Percentiles rank a stretch among this genome's conserved stretches.
phyloP scores from a whole-genome alignment of 2,329 filamentous ascomycete genomes.

The Penicillium sp. region DNA sequence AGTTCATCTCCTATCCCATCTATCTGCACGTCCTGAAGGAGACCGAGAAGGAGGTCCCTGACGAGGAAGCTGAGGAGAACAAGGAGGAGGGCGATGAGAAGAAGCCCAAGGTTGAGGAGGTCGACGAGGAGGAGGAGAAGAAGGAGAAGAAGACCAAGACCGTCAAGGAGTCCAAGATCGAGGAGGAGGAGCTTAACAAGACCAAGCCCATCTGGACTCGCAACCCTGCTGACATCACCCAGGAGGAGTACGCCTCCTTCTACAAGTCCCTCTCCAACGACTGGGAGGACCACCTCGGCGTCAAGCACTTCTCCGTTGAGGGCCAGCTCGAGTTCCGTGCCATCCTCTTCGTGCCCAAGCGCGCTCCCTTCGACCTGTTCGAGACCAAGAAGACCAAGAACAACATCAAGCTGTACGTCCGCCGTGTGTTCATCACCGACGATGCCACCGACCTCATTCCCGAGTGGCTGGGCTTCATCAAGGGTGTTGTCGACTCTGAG shows the following conservation, averaged over 20 bases:
- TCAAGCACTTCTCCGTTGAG: conserved; percentile 99
- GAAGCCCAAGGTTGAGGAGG: conserved; percentile 94
- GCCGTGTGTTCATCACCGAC: conserved; percentile 99
- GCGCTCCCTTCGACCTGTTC: conserved; percentile 98
- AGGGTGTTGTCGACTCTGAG: conserved; percentile 99
- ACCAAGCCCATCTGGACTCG: conserved; percentile 99
- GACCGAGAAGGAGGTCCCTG: conserved; percentile 96
- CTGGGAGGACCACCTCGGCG: conserved; percentile 98
- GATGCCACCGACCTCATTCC: conserved; percentile 98
- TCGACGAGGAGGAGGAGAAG: conserved; percentile 75
- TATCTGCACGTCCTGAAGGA: conserved; percentile 99
- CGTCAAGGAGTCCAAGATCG: conserved; percentile 96
- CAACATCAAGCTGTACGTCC: conserved; percentile 99
- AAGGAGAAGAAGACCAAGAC: conserved; percentile 99
- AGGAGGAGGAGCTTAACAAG: conserved; percentile 99
- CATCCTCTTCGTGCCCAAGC: conserved; percentile 99
- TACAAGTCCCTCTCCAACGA: conserved; percentile 99
- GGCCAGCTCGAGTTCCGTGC: conserved; percentile 99
- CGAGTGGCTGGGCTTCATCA: conserved; percentile 99
- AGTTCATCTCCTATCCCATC: conserved; percentile 99
- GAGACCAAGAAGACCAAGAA: conserved; percentile 99
- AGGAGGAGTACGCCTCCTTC: conserved; percentile 97
- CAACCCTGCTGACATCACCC: conserved; percentile 90
- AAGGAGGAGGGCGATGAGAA: conserved; percentile 79
- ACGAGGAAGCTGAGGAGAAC: conserved; percentile 80